A percentile compares a stretch with the other conserved stretches of the same genome.
Conservation (phyloP, 164 flowering plant genomes). For the Malania oleifera region DNA sequence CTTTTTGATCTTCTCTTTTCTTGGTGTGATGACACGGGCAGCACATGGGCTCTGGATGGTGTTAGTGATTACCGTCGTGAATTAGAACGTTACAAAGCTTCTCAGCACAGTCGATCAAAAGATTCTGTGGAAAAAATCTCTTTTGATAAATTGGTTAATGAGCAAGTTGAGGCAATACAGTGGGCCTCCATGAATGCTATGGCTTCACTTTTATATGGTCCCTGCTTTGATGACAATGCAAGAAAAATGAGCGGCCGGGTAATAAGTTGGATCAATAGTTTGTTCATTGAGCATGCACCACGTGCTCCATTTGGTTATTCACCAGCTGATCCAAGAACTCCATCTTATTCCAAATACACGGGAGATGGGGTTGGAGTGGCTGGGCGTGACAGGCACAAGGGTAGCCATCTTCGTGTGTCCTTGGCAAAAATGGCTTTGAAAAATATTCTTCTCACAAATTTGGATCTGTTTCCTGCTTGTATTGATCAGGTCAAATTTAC, state of each 20-base stretch:
- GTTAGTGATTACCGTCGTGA: conserved; percentile 88
- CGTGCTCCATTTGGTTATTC: conserved; percentile 95
- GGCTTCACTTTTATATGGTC: conserved; percentile 93
- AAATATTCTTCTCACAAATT: conserved; percentile 90
- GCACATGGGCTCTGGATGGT: conserved; percentile 83
- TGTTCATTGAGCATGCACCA: conserved; percentile 86
- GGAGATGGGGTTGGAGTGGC: conserved; percentile 74
- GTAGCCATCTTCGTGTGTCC: conserved; percentile 76
- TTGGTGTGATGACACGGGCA: conserved; percentile 87
- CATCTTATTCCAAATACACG: conserved; percentile 71
- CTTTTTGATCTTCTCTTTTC: conserved; percentile 91
- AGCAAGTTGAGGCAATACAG: conserved; percentile 95
- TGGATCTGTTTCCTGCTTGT: conserved; percentile 97
- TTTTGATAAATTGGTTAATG: conserved; percentile 89
- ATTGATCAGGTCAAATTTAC: conserved; percentile 81
- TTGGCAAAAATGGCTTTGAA: conserved; percentile 89
- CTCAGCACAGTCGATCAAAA: conserved; percentile 85
- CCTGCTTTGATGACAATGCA: conserved; percentile 98
- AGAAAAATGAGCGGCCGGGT: conserved; percentile 97
- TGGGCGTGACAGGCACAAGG: conserved; percentile 80
- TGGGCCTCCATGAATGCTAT: conserved; percentile 98
- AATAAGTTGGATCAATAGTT: conserved; percentile 87
- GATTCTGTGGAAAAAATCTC: conserved; percentile 89
- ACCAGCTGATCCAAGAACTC: conserved; percentile 98
- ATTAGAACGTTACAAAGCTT: conserved; percentile 83